Evolutionary conservation across 2,329 filamentous ascomycete genomes (phyloP), one percentile per base, ranked within the genome.

Genomic region (Coniochaeta sp.): DNA sequence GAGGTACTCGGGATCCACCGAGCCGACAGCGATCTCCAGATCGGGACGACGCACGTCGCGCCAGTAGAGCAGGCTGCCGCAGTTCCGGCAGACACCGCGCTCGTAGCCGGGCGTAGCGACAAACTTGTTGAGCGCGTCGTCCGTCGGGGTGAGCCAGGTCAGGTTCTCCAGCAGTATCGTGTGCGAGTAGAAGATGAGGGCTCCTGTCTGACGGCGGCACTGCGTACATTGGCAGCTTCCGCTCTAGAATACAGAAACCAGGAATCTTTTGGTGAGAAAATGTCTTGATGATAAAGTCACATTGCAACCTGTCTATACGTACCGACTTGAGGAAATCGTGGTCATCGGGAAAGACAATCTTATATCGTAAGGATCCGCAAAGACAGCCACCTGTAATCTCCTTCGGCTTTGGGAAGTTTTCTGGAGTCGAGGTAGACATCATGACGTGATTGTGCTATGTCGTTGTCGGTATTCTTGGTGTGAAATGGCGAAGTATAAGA

Each of bases 141-240:
- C 36, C 36, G 36, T 38, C 36, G 36, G 9, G 7, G 16, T 38
- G 36, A 38, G 36, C 36, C 36, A 38, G 36, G 36, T 38, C 36
- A 38, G 36, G 36, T 4, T 38, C 36, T 17, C 4, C 11, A 38
- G 36, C 7, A 14, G 36, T 4, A 8, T 17, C 7, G 36, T 38
- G 36, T 38, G 36, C 7, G 36, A 8, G 60, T 72, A 69, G 36
- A 38, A 38, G 36, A 38, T 14, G 6, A 38, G 36, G 11, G 36
- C 8, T 12, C 36, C 36, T 14, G 36, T 38, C 36, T 38, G 36
- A 14, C 36, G 36, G 7, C 36, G 36, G 16, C 36, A 38, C 16
- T 38, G 36, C 7, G 36, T 38, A 14, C 36, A 38, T 38, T 38
- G 36, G 12, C 36, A 38, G 36, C 36, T 38, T 7, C 36, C 36